Evolutionary conservation across 164 flowering plant genomes (phyloP).

Genomic region (Tetrastigma voinierianum): DNA sequence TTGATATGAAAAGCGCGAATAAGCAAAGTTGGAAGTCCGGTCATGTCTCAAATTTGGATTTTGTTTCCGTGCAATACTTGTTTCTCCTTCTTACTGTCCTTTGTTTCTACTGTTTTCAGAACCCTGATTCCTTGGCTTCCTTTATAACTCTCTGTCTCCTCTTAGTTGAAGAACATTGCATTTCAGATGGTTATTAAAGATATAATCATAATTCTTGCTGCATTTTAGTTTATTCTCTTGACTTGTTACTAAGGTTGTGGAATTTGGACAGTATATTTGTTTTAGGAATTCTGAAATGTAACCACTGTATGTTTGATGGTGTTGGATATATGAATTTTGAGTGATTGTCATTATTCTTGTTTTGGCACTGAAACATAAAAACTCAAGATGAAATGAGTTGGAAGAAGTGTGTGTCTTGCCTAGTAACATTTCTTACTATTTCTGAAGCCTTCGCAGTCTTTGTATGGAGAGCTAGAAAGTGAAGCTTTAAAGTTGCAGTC

Average conservation of each 20-base stretch:
- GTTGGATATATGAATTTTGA: constrained; percentile 34
- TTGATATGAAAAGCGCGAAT: not conserved
- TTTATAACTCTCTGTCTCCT: too few species aligned
- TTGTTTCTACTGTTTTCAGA: too few species aligned
- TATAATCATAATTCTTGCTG: too few species aligned
- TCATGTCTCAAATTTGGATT: too few species aligned
- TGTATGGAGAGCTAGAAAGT: constrained; percentile 40
- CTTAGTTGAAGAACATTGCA: too few species aligned
- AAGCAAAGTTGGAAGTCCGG: constrained; percentile 40
- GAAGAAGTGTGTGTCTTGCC: not conserved
- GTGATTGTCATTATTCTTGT: constrained; percentile 10
- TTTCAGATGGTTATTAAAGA: too few species aligned
- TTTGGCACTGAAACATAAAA: constrained; percentile 32
- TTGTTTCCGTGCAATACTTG: too few species aligned
- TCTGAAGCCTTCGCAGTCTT: constrained; percentile 46
- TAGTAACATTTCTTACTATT: constrained; percentile 21
- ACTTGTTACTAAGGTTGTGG: constrained; percentile 18
- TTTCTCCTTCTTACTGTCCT: too few species aligned
- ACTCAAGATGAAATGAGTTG: constrained; percentile 24
- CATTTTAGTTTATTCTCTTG: constrained; percentile 4
- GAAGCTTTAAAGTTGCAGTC: constrained; percentile 26
- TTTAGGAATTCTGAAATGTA: constrained; percentile 31
- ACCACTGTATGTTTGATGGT: constrained; percentile 38
- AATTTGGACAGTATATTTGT: constrained; percentile 17
- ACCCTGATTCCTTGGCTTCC: too few species aligned